Conservation (phyloP, 306 rosid genomes). For the Begonia peltatifolia region DNA sequence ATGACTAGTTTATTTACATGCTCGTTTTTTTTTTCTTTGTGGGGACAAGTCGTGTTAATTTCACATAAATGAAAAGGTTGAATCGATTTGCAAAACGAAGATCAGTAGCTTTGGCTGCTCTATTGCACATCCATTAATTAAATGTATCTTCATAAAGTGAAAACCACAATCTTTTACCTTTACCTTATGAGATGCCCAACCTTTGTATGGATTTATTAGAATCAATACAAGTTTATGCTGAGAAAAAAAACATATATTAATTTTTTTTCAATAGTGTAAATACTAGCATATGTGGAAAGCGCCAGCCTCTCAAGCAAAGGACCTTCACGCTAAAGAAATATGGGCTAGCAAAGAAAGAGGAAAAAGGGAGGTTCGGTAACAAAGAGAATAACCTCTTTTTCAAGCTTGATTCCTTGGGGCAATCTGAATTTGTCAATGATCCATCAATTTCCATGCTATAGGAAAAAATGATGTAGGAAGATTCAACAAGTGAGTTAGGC, state of each 20-base stretch:
- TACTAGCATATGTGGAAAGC: background rate
- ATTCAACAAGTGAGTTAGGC: too few relatives aligned
- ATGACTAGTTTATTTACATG: background rate
- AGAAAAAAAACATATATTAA: too few relatives aligned
- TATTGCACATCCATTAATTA: too few relatives aligned
- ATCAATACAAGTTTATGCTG: background rate
- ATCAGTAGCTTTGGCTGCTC: background rate
- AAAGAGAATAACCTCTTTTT: constrained; percentile 52
- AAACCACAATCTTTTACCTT: too few relatives aligned
- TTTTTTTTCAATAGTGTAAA: too few relatives aligned
- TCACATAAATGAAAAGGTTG: background rate
- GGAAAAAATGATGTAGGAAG: too few relatives aligned
- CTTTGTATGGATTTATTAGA: too few relatives aligned
- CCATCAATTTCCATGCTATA: constrained; percentile 62
- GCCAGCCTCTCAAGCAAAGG: background rate
- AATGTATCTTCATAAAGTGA: background rate
- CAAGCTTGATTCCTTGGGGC: constrained; percentile 45
- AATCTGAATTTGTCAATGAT: constrained; percentile 58
- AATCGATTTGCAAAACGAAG: background rate
- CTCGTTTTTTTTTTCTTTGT: too few relatives aligned
- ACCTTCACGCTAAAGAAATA: background rate
- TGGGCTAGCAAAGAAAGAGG: background rate
- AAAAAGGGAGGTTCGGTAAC: background rate
- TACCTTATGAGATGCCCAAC: too few relatives aligned
- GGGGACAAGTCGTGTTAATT: too few relatives aligned